These are phyloP conservation scores for Penstemon davidsonii DNA, from an alignment of 257 asterid genomes.

Conservation along the genomic window DNA sequence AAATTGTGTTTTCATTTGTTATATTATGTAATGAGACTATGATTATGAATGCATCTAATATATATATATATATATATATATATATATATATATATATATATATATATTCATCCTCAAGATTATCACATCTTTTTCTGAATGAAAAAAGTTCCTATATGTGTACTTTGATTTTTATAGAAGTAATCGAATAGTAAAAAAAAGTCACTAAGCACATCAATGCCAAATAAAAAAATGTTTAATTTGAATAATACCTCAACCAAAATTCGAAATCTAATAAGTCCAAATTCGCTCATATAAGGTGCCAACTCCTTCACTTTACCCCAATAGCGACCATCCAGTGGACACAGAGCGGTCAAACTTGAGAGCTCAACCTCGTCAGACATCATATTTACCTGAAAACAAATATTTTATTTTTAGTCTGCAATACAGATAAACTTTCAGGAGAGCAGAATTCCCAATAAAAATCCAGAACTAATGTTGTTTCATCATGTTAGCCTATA, in stretches of 20 bases:
- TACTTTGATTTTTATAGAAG: neutral
- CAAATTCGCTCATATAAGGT: slow-evolving; percentile 79
- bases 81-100: no score
- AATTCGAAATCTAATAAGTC: slow-evolving; percentile 75
- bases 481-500: no score
- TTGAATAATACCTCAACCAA: slow-evolving; percentile 69
- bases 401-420: neutral
- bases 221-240: neutral
- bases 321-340: slow-evolving; percentile 96
- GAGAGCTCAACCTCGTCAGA: slow-evolving; percentile 42
- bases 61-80: no score
- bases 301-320: slow-evolving; percentile 79
- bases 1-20: no score
- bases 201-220: neutral
- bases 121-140: no score
- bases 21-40: no score
- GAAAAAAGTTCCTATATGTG: no score
- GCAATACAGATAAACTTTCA: neutral
- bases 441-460: no score
- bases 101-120: no score
- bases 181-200: neutral
- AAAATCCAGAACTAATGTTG: no score
- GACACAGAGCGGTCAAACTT: slow-evolving; percentile 66
- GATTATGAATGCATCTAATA: no score
- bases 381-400: neutral